A percentile compares a stretch with the other conserved stretches of the same genome.
Evolutionary conservation across 2,329 filamentous ascomycete species (phyloP).

Genomic region (Fusarium lateritium): DNA sequence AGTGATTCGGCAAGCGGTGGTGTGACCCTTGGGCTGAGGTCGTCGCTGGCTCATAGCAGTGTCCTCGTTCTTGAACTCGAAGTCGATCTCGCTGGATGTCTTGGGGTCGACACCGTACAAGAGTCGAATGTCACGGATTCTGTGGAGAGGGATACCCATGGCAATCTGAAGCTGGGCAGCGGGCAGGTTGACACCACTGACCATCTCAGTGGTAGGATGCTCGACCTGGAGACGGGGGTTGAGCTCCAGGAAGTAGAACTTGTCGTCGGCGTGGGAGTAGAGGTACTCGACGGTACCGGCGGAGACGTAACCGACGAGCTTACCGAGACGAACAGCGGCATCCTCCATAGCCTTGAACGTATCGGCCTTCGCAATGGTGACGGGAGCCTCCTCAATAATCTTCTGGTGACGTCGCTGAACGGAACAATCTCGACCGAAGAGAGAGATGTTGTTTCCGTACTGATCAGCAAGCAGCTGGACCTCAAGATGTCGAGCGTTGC

Average conservation of each 20-base stretch:
- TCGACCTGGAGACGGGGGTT: constrained; percentile 99
- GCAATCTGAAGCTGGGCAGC: constrained; percentile 98
- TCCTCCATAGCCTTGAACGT: constrained; percentile 98
- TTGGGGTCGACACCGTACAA: constrained; percentile 96
- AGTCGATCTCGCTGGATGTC: constrained; percentile 89
- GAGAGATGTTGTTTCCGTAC: constrained; percentile 99
- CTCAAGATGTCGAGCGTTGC: constrained; percentile 95
- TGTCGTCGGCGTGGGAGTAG: constrained; percentile 97
- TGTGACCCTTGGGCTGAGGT: constrained; percentile 95
- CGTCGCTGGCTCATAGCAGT: constrained; percentile 89
- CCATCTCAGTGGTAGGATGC: constrained; percentile 99
- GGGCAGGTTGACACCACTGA: constrained; percentile 96
- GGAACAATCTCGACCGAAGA: constrained; percentile 98
- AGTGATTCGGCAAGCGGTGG: constrained; percentile 98
- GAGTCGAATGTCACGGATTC: constrained; percentile 95
- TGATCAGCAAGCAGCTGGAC: constrained; percentile 98
- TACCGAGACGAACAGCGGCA: constrained; percentile 92
- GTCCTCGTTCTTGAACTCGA: constrained; percentile 91
- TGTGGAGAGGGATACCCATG: constrained; percentile 97
- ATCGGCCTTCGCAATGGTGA: constrained; percentile 90
- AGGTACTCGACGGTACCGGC: constrained; percentile 99
- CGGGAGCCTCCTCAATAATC: constrained; percentile 98
- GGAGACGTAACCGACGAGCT: constrained; percentile 96
- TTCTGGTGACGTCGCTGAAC: constrained; percentile 99
- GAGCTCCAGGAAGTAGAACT: constrained; percentile 99